Conservation (phyloP, 2,329 filamentous ascomycete species). For the Cytospora paraplurivora region DNA sequence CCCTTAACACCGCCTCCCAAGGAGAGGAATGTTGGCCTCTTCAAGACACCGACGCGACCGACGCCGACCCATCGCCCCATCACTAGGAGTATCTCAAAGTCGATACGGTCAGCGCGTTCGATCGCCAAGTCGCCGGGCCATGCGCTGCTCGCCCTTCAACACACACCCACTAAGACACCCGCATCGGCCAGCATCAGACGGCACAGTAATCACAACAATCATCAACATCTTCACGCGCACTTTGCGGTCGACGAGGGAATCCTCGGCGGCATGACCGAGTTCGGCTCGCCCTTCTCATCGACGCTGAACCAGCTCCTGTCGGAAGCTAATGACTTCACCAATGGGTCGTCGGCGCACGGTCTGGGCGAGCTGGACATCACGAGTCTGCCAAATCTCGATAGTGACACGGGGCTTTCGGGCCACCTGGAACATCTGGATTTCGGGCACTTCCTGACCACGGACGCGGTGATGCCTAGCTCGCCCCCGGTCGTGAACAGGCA, state of each 20-base stretch:
- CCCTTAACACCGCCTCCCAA: constrained; percentile 57
- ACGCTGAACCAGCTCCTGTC: constrained; percentile 66
- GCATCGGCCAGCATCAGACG: constrained; percentile 39
- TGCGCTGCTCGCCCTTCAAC: constrained; percentile 42
- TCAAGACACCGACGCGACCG: constrained; percentile 66
- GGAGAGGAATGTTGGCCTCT: constrained; percentile 48
- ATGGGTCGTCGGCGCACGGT: constrained; percentile 41
- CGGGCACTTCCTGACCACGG: constrained; percentile 50
- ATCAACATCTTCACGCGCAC: constrained; percentile 37
- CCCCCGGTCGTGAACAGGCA: constrained; percentile 42
- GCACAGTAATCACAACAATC: constrained; percentile 42
- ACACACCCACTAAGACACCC: constrained; percentile 51
- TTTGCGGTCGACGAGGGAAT: constrained; percentile 39
- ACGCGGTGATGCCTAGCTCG: constrained; percentile 51
- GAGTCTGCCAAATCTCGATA: constrained; percentile 43
- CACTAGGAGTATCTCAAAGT: constrained; percentile 62
- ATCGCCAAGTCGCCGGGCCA: constrained; percentile 49
- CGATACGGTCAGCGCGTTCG: constrained; percentile 51
- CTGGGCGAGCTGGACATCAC: constrained; percentile 48
- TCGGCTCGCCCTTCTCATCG: constrained; percentile 62
- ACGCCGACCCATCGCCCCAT: constrained; percentile 63
- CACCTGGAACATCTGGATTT: constrained; percentile 46
- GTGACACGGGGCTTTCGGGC: constrained; percentile 36
- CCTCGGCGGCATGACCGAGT: constrained; percentile 31
- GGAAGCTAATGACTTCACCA: constrained; percentile 52